Evolutionary conservation across 2,329 filamentous ascomycete genomes (phyloP).

Genomic region (Aspergillus texensis): DNA sequence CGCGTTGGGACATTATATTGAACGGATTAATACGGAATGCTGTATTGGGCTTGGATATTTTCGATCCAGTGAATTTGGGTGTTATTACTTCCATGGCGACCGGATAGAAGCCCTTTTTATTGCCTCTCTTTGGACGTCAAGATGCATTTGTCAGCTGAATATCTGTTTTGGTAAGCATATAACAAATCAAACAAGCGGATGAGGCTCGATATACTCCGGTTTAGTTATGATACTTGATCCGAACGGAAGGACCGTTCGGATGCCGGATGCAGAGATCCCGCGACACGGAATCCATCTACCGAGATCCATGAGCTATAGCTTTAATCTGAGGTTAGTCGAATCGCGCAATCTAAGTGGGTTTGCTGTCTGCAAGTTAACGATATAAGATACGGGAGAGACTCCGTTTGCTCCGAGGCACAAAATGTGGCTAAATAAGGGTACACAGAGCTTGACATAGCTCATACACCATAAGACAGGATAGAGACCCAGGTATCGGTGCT

Average conservation of each 20-base stretch:
- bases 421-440: too few species aligned
- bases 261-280: background rate
- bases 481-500: too few species aligned
- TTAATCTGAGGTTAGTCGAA: background rate
- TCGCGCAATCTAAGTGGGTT: background rate
- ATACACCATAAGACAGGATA: too few species aligned
- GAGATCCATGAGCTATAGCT: background rate
- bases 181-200: background rate
- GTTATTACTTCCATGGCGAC: background rate
- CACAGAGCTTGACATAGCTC: too few species aligned
- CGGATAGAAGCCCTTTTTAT: background rate
- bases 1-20: background rate
- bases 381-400: background rate
- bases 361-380: background rate
- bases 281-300: background rate
- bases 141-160: background rate
- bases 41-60: background rate
- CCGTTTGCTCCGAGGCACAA: too few species aligned
- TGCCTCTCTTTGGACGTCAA: background rate
- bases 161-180: background rate
- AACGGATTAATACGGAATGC: background rate
- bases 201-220: background rate
- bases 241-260: background rate
- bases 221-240: background rate
- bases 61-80: background rate